Evolutionary conservation across 805 yeast genomes (phyloP).

Genomic region (Blastobotrys parvus): DNA sequence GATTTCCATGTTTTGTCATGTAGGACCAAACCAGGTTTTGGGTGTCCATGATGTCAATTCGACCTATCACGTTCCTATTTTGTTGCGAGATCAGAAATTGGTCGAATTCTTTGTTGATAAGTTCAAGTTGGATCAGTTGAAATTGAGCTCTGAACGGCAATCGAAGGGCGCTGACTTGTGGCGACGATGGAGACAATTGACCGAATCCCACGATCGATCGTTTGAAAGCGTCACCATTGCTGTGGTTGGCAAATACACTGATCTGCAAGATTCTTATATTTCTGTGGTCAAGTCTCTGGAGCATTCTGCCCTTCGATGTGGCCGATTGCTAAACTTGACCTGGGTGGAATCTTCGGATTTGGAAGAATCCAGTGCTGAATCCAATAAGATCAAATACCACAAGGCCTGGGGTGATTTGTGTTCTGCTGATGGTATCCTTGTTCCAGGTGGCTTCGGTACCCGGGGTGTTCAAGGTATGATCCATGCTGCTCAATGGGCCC

Average conservation of each 20-base stretch:
- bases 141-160: conserved; percentile 41
- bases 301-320: conserved; percentile 87
- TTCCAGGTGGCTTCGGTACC: conserved; percentile 97
- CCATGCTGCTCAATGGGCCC: conserved; percentile 95
- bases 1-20: conserved; percentile 98
- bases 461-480: conserved; percentile 99
- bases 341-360: conserved; percentile 96
- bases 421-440: conserved; percentile 91
- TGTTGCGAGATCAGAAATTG: conserved; percentile 80
- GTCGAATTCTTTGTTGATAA: conserved; percentile 63
- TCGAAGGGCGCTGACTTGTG: conserved; percentile 63
- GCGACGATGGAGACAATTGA: conserved; percentile 70
- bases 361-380: conserved; percentile 60
- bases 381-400: conserved; percentile 71
- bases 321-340: conserved; percentile 72
- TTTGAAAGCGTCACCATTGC: conserved; percentile 88
- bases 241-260: conserved; percentile 93
- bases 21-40: conserved; percentile 94
- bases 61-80: conserved; percentile 93
- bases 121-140: conserved; percentile 47
- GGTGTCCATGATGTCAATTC: conserved; percentile 96
- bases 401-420: conserved; percentile 93
- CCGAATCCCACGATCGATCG: conserved; percentile 72
- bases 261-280: conserved; percentile 88
- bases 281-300: conserved; percentile 93